These are phyloP conservation scores for Lentinula novae-zelandiae DNA, from an alignment of 1,284 basidiomycete genomes.

Conservation along the genomic window DNA sequence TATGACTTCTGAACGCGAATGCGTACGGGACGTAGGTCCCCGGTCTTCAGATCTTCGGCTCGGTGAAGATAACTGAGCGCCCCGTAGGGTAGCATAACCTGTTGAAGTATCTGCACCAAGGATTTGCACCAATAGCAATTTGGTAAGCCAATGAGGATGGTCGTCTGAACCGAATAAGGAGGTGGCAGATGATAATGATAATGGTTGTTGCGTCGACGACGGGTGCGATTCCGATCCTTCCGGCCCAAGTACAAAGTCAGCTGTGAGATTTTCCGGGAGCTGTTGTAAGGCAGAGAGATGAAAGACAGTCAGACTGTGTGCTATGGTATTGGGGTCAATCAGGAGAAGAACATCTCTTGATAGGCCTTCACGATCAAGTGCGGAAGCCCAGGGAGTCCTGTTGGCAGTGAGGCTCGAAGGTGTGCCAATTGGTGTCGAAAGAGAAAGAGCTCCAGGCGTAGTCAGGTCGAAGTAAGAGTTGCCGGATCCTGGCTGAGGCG, in stretches of 20 bases:
- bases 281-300: slow-evolving; percentile 50
- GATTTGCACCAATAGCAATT: slow-evolving; percentile 63
- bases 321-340: slow-evolving; percentile 54
- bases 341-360: slow-evolving; percentile 60
- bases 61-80: slow-evolving; percentile 20
- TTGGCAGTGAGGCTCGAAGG: slow-evolving; percentile 11
- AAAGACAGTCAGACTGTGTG: slow-evolving; percentile 55
- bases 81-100: slow-evolving; percentile 8
- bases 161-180: slow-evolving; percentile 64
- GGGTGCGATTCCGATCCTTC: slow-evolving; percentile 14
- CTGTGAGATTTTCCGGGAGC: slow-evolving; percentile 46
- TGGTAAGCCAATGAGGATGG: slow-evolving; percentile 76
- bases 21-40: slow-evolving; percentile 47
- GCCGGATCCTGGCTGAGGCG: slow-evolving; percentile 18
- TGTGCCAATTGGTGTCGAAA: slow-evolving; percentile 6
- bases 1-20: slow-evolving; percentile 68
- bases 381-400: slow-evolving; percentile 34
- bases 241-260: slow-evolving; percentile 37
- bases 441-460: slow-evolving; percentile 11
- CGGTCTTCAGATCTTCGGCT: slow-evolving; percentile 37
- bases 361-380: slow-evolving; percentile 61
- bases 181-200: slow-evolving; percentile 14
- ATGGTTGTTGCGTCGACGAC: slow-evolving; percentile 13
- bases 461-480: slow-evolving; percentile 24
- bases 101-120: slow-evolving; percentile 51